These are phyloP conservation scores for Leucaena leucocephala DNA, from an alignment of 306 rosid species.

Conservation along the genomic window DNA sequence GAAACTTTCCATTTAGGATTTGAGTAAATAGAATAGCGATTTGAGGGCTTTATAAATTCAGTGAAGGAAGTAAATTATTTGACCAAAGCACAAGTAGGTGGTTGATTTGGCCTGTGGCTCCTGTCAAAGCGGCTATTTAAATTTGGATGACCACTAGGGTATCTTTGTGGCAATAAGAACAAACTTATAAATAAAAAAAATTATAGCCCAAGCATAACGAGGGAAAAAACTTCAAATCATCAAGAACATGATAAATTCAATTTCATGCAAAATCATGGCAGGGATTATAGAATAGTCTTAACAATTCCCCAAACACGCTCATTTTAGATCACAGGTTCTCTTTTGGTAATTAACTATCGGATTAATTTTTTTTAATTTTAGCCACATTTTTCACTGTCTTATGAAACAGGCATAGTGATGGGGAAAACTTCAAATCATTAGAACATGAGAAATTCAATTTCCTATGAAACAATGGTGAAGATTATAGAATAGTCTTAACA, in stretches of 20 bases:
- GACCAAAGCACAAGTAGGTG: neutral
- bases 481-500: neutral
- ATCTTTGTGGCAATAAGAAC: neutral
- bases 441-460: neutral
- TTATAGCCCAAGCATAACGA: neutral
- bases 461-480: neutral
- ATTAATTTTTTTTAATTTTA: neutral
- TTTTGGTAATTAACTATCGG: neutral
- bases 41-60: neutral
- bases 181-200: constrained; percentile 11
- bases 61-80: neutral
- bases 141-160: constrained; percentile 12
- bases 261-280: neutral
- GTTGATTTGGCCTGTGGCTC: neutral
- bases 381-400: neutral
- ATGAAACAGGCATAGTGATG: neutral
- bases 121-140: neutral
- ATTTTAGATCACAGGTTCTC: neutral
- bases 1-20: constrained; percentile 5
- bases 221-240: neutral
- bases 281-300: neutral
- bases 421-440: neutral
- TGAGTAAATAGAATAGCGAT: neutral
- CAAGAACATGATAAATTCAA: neutral
- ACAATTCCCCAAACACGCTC: neutral